phyloP scores from a whole-genome alignment of 257 asterid species.

The Lycium ferocissimum region DNA sequence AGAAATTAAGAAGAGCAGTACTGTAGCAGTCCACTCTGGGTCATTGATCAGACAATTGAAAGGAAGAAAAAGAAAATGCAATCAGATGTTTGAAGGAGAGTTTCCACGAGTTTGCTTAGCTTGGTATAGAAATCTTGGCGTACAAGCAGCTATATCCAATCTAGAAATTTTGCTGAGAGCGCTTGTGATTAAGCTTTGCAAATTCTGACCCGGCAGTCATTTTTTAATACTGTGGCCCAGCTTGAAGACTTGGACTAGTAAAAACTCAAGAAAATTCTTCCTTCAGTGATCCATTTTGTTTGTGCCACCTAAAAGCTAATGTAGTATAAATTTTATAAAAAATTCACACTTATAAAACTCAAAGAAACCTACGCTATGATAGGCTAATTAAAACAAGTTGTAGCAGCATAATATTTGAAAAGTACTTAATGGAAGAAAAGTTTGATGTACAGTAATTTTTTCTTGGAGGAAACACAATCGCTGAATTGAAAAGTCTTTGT shows the following conservation, averaged over 20 bases:
- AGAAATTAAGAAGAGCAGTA: background rate
- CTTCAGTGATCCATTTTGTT: too few species aligned
- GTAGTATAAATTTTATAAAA: too few species aligned
- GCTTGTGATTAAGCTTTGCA: background rate
- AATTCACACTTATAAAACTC: background rate
- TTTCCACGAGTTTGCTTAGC: background rate
- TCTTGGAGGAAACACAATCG: background rate
- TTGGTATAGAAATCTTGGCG: constrained; percentile 8
- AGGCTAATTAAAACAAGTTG: background rate
- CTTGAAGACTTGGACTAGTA: too few species aligned
- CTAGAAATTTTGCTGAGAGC: background rate
- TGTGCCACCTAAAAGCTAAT: too few species aligned
- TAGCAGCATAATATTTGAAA: background rate
- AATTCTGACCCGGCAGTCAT: background rate
- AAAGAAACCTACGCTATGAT: background rate
- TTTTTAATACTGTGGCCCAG: background rate
- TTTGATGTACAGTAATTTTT: too few species aligned
- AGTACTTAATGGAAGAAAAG: too few species aligned
- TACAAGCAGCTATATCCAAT: background rate
- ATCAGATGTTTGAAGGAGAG: background rate
- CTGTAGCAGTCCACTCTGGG: background rate
- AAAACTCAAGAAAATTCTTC: too few species aligned
- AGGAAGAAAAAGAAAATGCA: background rate
- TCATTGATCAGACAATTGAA: background rate
- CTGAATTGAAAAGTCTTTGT: background rate